These are phyloP conservation scores for Brettanomyces bruxellensis DNA, from an alignment of 805 yeast species.

Conservation along the genomic window DNA sequence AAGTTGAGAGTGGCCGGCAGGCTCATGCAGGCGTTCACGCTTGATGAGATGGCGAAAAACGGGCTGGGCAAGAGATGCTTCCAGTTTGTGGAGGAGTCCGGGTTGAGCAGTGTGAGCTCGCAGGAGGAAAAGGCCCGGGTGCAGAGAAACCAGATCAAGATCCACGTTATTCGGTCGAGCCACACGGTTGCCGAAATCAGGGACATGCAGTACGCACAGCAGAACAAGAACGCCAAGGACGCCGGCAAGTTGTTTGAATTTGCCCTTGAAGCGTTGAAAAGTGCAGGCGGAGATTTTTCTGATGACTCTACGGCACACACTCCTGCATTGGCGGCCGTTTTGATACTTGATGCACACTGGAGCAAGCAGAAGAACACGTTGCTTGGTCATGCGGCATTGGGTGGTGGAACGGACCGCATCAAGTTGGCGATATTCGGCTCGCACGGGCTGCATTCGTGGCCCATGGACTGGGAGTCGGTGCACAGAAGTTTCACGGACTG, in stretches of 20 bases:
- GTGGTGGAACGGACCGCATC: conserved; percentile 69
- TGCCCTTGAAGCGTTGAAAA: conserved; percentile 64
- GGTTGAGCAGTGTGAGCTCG: conserved; percentile 41
- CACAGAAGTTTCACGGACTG: conserved; percentile 62
- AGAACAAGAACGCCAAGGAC: conserved; percentile 61
- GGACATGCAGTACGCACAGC: conserved; percentile 80
- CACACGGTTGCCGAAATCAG: conserved; percentile 63
- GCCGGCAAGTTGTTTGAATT: conserved; percentile 71
- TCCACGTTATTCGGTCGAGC: conserved; percentile 68
- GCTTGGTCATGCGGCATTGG: conserved; percentile 86
- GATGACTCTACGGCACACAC: conserved; percentile 24
- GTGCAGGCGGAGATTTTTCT: conserved; percentile 46
- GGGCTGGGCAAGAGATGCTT: conserved; percentile 77
- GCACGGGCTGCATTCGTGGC: conserved; percentile 90
- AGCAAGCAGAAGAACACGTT: conserved; percentile 51
- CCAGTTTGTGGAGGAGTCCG: conserved; percentile 60
- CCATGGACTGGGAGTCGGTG: conserved; percentile 67
- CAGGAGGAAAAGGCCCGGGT: conserved; percentile 28
- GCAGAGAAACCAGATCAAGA: conserved; percentile 54
- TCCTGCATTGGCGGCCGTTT: conserved; percentile 74
- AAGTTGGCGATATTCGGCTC: conserved; percentile 89
- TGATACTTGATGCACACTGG: conserved; percentile 81
- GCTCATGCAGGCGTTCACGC: conserved; percentile 85
- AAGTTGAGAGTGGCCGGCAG: conserved; percentile 78
- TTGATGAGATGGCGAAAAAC: conserved; percentile 74